Evolutionary conservation across 2,329 filamentous ascomycete genomes (phyloP), one percentile per base, ranked within the genome.

Genomic region (Diaporthe caulivora): DNA sequence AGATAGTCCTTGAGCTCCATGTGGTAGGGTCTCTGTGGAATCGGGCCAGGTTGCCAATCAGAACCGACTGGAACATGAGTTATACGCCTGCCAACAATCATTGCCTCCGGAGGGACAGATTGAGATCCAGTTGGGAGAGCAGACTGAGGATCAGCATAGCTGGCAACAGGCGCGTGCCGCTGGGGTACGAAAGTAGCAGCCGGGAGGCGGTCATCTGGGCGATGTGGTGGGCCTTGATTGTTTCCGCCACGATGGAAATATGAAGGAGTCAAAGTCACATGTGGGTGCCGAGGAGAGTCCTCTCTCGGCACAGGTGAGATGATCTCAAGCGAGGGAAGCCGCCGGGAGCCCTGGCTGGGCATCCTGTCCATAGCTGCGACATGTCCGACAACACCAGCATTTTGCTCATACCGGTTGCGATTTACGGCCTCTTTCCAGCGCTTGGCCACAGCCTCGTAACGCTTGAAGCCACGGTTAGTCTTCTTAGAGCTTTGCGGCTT

Each of bases 381-480:
- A 34, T 67, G 65, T 31, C 60, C 29, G 26, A 67, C 17, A 21
- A 47, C 7, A 49, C 49, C 69, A 29, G 57, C 68, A 31, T 74
- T 40, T 13, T 74, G 74, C 29, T 77, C 78, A 62, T 77, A 76
- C 1, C 81, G 79, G 49, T 78, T 78, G 47, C 79, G 77, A 65
- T 79, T 77, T 29, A 80, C 72, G 8, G 82, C 81, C 47, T 82
- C 77, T 53, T 80, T 77, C 81, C 81, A 83, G 9, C 78, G 76
- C 62, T 76, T 72, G 10, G 78, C 78, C 21, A 78, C 62, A 13
- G 80, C 85, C 74, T 84, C 81, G 69, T 87, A 87, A 75, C 86
- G 81, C 76, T 84, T 83, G 74, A 88, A 87, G 2, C 86, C 86
- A 44, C 85, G 81, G 62, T 86, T 84, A 37, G 81, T 80, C 75